Evolutionary conservation across 441 rosid species (phyloP).

Genomic region (Euphorbia celastroides): DNA sequence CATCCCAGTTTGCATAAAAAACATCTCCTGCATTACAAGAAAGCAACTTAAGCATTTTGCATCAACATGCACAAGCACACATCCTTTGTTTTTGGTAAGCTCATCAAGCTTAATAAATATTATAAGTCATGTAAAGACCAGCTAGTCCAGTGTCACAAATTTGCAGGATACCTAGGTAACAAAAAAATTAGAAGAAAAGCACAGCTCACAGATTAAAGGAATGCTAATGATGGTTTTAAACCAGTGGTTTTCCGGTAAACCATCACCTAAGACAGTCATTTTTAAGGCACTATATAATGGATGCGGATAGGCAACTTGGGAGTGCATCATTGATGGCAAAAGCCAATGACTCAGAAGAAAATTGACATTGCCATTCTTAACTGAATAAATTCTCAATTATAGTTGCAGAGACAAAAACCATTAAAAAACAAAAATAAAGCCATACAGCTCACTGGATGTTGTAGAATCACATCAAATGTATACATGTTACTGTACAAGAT

Average conservation of each 20-base stretch:
- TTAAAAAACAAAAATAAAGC: not conserved
- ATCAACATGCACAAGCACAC: not conserved
- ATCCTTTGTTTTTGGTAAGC: not conserved
- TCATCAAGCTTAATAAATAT: conserved; percentile 1
- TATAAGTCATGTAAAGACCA: not conserved
- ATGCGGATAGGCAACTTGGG: not conserved
- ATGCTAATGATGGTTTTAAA: not conserved
- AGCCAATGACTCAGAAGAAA: not conserved
- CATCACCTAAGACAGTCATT: not conserved
- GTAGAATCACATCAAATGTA: not conserved
- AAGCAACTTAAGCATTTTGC: conserved; percentile 14
- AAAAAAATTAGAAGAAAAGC: too few species aligned
- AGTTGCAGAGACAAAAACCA: not conserved
- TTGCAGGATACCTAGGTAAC: not conserved
- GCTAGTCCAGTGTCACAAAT: not conserved
- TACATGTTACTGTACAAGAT: not conserved
- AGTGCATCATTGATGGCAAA: not conserved
- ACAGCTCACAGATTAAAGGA: too few species aligned
- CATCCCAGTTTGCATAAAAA: conserved; percentile 91
- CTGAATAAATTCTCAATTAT: not conserved
- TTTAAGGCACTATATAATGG: not conserved
- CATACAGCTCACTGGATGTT: not conserved
- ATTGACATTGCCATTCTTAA: not conserved
- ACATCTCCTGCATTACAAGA: conserved; percentile 60
- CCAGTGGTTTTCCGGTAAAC: not conserved